These are phyloP conservation scores for Nothophaeocryptopus gaeumannii DNA, from an alignment of 2,329 filamentous ascomycete genomes.

Conservation along the genomic window DNA sequence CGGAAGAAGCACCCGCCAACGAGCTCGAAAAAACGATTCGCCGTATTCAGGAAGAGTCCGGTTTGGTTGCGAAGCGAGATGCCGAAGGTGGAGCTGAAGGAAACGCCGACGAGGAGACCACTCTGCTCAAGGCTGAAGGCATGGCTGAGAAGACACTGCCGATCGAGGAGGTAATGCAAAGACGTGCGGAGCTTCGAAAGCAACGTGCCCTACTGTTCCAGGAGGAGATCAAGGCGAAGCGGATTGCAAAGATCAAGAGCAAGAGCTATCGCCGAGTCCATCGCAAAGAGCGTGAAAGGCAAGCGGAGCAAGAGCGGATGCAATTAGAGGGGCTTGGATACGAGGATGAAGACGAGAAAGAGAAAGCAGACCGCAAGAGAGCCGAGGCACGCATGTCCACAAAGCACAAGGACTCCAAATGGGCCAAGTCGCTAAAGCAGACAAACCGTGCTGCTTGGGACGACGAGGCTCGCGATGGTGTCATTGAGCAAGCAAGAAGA, in stretches of 20 bases:
- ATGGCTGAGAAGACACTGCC: conserved; percentile 70
- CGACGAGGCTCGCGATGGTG: conserved; percentile 73
- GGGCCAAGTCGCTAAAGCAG: conserved; percentile 81
- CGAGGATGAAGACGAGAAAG: conserved; percentile 60
- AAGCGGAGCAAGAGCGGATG: conserved; percentile 57
- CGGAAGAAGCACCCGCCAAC: conserved; percentile 62
- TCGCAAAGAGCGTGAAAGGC: conserved; percentile 68
- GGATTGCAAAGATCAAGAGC: conserved; percentile 98
- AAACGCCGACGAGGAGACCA: conserved; percentile 53
- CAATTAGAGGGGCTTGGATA: conserved; percentile 56
- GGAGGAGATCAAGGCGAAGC: conserved; percentile 82
- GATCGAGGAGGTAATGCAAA: conserved; percentile 68
- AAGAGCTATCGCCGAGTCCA: conserved; percentile 92
- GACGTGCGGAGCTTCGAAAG: conserved; percentile 71
- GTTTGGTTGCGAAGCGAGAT: conserved; percentile 55
- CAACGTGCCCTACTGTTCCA: conserved; percentile 82
- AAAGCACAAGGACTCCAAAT: conserved; percentile 83
- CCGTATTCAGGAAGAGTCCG: conserved; percentile 85
- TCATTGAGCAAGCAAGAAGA: conserved; percentile 75
- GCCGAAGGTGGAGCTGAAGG: conserved; percentile 51
- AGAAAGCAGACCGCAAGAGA: conserved; percentile 67
- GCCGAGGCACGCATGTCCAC: conserved; percentile 83
- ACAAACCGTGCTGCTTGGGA: conserved; percentile 83
- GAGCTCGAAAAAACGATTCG: conserved; percentile 85
- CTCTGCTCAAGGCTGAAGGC: conserved; percentile 67